Percentiles rank a stretch among this genome's conserved stretches.
Evolutionary conservation across 1,284 basidiomycete genomes (phyloP).

Genomic region (Rhodotorula mucilaginosa): DNA sequence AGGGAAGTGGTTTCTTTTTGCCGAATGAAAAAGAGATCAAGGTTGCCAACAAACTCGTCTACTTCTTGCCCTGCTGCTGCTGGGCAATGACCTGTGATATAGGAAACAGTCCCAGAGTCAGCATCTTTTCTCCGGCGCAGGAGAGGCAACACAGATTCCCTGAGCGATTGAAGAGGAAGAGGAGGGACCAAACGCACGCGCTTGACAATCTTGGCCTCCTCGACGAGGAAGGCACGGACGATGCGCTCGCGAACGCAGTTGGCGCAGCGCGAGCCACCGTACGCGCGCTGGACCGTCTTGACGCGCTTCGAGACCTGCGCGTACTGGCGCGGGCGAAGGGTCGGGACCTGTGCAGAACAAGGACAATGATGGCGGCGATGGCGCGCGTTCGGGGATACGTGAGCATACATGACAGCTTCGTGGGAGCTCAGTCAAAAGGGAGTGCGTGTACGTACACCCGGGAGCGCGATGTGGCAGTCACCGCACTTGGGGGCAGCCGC

Average conservation of each 20-base stretch:
- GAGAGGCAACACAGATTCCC: not conserved
- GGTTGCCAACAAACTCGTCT: conserved; percentile 10
- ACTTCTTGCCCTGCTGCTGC: conserved; percentile 39
- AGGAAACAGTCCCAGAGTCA: not conserved
- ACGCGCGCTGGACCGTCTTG: conserved; percentile 90
- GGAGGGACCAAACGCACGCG: conserved; percentile 62
- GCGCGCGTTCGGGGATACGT: not conserved
- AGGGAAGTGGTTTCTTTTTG: not conserved
- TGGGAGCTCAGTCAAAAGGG: no score
- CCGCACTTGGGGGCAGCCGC: conserved; percentile 87
- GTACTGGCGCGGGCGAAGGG: conserved; percentile 83
- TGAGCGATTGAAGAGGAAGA: not conserved
- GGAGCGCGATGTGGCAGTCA: conserved; percentile 87
- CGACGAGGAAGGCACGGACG: conserved; percentile 96
- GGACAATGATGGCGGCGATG: not conserved
- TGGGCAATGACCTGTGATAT: conserved; percentile 36
- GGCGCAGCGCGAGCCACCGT: conserved; percentile 92
- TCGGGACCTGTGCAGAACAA: conserved; percentile 64
- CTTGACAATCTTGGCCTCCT: conserved; percentile 99
- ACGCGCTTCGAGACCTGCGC: conserved; percentile 90
- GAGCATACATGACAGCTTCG: no score
- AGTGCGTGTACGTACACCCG: conserved; percentile 68
- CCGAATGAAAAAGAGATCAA: not conserved
- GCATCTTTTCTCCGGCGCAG: no score
- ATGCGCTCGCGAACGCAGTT: conserved; percentile 92